Conservation (phyloP, 1,139 yeast genomes). For the Scheffersomyces lignicola region DNA sequence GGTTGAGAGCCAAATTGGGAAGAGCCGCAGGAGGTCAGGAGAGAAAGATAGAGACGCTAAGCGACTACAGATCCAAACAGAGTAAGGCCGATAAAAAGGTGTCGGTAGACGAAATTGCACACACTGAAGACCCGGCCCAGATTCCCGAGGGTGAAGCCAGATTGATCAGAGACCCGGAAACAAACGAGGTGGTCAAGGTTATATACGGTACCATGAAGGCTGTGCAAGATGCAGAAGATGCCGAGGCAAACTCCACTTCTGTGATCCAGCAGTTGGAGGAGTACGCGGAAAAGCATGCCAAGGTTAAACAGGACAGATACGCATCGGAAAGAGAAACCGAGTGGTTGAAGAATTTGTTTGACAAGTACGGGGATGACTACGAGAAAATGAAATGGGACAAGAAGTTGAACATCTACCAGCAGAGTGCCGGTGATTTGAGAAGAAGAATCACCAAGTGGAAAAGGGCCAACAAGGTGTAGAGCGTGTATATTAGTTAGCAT, state of each 20-base stretch:
- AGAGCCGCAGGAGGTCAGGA: constrained; percentile 69
- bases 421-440: constrained; percentile 79
- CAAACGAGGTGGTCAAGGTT: constrained; percentile 68
- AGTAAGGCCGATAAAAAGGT: constrained; percentile 26
- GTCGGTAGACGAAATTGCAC: constrained; percentile 38
- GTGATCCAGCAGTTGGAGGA: constrained; percentile 72
- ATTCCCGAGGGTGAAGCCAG: constrained; percentile 83
- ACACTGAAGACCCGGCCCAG: constrained; percentile 52
- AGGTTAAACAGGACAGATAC: constrained; percentile 48
- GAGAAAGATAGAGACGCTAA: constrained; percentile 43
- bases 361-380: constrained; percentile 85
- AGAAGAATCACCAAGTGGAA: constrained; percentile 70
- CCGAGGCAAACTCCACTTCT: constrained; percentile 35
- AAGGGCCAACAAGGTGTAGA: constrained; percentile 30
- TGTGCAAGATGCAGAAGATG: constrained; percentile 19
- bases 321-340: constrained; percentile 73
- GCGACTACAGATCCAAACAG: constrained; percentile 26
- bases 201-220: constrained; percentile 64
- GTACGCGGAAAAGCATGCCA: constrained; percentile 53
- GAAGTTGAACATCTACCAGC: constrained; percentile 80
- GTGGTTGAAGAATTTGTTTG: constrained; percentile 66
- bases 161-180: constrained; percentile 65
- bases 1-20: constrained; percentile 68
- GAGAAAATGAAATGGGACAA: constrained; percentile 91
- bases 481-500: constrained; percentile 1